Percentiles rank a stretch among this genome's conserved stretches.
phyloP scores from a whole-genome alignment of 139 green algal genomes.

The Micractinium sp. region DNA sequence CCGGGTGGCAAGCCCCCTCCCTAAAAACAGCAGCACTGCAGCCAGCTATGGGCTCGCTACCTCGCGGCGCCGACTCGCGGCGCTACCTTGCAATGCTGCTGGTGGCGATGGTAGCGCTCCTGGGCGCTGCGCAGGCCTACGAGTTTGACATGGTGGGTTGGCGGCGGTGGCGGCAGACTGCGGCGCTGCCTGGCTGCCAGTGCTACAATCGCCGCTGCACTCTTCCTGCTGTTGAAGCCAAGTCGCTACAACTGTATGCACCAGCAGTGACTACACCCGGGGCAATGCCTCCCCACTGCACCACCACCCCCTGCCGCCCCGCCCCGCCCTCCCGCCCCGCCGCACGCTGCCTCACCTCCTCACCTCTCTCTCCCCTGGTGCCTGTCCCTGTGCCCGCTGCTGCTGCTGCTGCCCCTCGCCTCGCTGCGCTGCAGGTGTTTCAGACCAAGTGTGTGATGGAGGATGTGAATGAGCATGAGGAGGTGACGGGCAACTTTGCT shows the following conservation, averaged over 20 bases:
- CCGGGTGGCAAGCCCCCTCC: too few relatives aligned
- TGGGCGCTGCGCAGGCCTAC: not conserved
- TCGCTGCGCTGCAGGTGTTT: constrained; percentile 19
- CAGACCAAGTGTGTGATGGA: constrained; percentile 60
- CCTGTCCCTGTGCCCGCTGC: not conserved
- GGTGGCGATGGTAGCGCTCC: not conserved
- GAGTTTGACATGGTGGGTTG: constrained; percentile 23
- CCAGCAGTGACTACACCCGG: not conserved
- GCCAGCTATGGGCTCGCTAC: too few relatives aligned
- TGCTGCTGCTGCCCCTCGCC: not conserved
- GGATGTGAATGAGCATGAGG: constrained; percentile 36
- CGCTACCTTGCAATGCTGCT: constrained; percentile 9
- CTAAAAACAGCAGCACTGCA: too few relatives aligned
- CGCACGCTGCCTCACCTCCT: constrained; percentile 24
- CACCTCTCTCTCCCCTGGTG: not conserved
- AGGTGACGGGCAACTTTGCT: constrained; percentile 25
- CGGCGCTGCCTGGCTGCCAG: not conserved
- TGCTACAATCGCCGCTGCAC: not conserved
- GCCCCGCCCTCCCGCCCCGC: not conserved
- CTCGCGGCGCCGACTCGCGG: too few relatives aligned
- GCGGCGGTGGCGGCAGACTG: not conserved
- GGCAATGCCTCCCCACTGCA: too few relatives aligned
- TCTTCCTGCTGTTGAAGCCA: not conserved
- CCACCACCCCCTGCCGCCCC: not conserved
- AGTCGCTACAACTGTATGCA: not conserved